Base-by-base conservation (phyloP, 192 early-diverging fungal genomes). In the Hyaloraphidium curvatum region DNA sequence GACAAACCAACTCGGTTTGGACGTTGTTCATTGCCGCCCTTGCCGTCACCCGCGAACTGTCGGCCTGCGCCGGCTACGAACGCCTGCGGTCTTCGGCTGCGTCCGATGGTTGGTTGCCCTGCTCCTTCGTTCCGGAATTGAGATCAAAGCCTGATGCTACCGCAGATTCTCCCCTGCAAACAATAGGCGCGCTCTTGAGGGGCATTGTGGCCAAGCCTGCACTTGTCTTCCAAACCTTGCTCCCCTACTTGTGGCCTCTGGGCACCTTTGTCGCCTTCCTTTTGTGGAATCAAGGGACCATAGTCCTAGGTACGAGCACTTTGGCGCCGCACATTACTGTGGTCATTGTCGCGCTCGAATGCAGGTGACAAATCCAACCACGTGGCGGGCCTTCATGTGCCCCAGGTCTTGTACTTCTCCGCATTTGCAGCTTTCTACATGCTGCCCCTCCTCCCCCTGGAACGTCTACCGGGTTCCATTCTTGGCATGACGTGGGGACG, bases 1-100 rank as follows among this genome's bases (percentile, higher is more conserved):
- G 93, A 9, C 93, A 97, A 61, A 97, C 91, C 23, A 97, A 97
- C 61, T 78, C 82, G 16, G 69, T 92, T 0, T 97, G 93, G 93
- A 62, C 82, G 7, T 62, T 67, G 16, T 84, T 92, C 57, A 70
- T 81, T 23, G 70, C 78, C 22, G 75, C 71, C 3, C 55, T 62
- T 7, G 43, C 66, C 1, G 52, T 69, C 0, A n/a, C 19, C 30
- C 16, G 2, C 33, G 1, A 55, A 65, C 29, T 31, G 61, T 31
- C 62, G 66, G 1, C n/a, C 33, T n/a, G 7, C 33, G 33, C 33
- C n/a, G 33, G 33, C n/a, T n/a, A n/a, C 33, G 33, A n/a, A n/a
- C 9, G 7, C 33, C 7, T 37, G 7, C 9, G 33, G 33, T 7
- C n/a, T n/a, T 37, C 33, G n/a, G n/a, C 33, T 11, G 9, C 7